Base-by-base conservation (phyloP, 306 rosid species). In the Prunus mume region DNA sequence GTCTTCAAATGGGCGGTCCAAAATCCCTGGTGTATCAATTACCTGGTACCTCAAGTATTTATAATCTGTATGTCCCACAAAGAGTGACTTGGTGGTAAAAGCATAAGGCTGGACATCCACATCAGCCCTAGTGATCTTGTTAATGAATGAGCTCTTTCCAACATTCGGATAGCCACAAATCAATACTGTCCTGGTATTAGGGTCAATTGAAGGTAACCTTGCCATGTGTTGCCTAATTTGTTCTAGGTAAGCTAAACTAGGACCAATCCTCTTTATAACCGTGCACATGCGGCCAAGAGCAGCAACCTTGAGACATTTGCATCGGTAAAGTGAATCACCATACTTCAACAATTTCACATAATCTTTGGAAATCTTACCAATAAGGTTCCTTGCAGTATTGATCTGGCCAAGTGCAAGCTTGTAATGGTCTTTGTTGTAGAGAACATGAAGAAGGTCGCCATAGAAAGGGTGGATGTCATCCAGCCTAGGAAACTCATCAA, bases 271-370 rank as follows among this genome's bases (percentile, higher is more conserved):
- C 85, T 93, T 93, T 14, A 93, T 74, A 77, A 93, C 98, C 46
- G 97, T 93, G 73, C 97, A 93, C 98, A 93, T 93, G 45, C 97
- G 87, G 6, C 98, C 98, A 82, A 93, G 93, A 52, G 97, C 98
- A 55, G 93, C 97, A 38, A 93, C 93, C 86, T 91, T 93, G 41
- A 90, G 81, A 83, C 88, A 85, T 84, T 93, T 91, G 79, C 92
- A 90, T 9, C 98, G 81, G 51, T 90, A 93, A 57, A 93, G 81
- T 0, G 97, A 93, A 51, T 93, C 97, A 43, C 98, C 97, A 65
- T 93, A 91, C 88, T 91, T 93, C 80, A 93, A 81, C 62, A 93
- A 43, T 68, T 82, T 91, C 81, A 90, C 98, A 69, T 88, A 93
- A 68, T 93, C 98, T 30, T 87, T 93, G 1, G 93, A 83, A 54